Percentiles rank a stretch among this genome's conserved stretches.
These are phyloP conservation scores for Paraphaeosphaeria sporulosa DNA, from an alignment of 2,329 filamentous ascomycete species.

Conservation along the genomic window DNA sequence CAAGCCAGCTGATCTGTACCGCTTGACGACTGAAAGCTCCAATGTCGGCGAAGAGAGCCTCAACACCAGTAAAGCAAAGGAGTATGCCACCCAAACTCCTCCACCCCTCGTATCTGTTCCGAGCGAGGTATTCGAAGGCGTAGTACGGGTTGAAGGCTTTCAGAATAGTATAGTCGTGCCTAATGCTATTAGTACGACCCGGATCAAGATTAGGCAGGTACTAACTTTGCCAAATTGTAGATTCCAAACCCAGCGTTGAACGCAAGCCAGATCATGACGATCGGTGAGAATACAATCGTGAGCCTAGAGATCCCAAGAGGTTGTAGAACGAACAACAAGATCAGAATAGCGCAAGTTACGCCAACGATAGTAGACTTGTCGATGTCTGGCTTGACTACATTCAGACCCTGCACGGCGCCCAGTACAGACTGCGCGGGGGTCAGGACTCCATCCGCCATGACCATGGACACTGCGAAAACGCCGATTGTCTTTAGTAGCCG, in stretches of 20 bases:
- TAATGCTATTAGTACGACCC: conserved; percentile 24
- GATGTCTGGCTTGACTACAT: conserved; percentile 66
- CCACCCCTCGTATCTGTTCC: conserved; percentile 69
- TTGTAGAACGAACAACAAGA: conserved; percentile 70
- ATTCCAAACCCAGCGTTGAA: conserved; percentile 71
- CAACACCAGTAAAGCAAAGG: conserved; percentile 77
- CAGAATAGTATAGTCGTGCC: conserved; percentile 58
- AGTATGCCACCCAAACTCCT: conserved; percentile 73
- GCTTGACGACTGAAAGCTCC: conserved; percentile 74
- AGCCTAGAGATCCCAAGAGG: conserved; percentile 70
- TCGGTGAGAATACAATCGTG: conserved; percentile 68
- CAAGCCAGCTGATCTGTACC: conserved; percentile 77
- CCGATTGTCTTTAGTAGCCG: conserved; percentile 67
- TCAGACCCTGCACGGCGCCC: conserved; percentile 69
- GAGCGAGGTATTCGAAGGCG: conserved; percentile 67
- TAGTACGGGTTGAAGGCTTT: conserved; percentile 64
- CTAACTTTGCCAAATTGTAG: conserved; percentile 53
- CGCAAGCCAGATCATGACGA: conserved; percentile 71
- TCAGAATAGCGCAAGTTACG: conserved; percentile 68
- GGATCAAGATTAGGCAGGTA: not conserved
- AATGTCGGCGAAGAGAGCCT: conserved; percentile 79
- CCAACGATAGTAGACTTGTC: conserved; percentile 67
- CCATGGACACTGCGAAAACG: conserved; percentile 72
- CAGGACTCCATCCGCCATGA: conserved; percentile 71
- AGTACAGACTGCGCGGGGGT: conserved; percentile 75